Evolutionary conservation across 1,284 basidiomycete species (phyloP), one percentile per base, ranked within the genome.

Genomic region (Laetiporus sulphureus): DNA sequence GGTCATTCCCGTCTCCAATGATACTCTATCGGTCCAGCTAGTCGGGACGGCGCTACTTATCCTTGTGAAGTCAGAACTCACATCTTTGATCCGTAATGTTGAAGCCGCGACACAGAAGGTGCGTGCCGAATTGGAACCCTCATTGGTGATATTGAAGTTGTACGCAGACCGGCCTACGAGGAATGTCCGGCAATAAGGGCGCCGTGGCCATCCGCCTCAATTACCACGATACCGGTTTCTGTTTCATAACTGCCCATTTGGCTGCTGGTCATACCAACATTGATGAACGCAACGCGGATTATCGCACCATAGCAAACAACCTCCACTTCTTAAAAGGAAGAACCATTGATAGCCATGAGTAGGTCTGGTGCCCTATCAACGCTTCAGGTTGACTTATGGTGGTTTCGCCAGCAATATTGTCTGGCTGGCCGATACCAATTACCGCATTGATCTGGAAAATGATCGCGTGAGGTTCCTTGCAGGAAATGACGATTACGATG

Each of bases 181-280:
- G 96, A 12, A 92, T 99, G 78, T 92, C 91, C 4, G 96, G 96
- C 18, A 99, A 99, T 67, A 99, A 95, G 66, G 91, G 91, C 18
- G 94, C 91, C 8, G 90, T 96, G 5, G 93, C 86, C 2, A 89
- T 99, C 51, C 83, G 96, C 16, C 70, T 99, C 45, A 86, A 97
- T 32, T 87, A 91, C 52, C 77, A 86, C 54, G 92, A 96, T 58
- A 89, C 93, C 5, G 86, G 78, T 36, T 84, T 99, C 55, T 99
- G 96, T 65, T 93, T 99, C 65, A 68, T 99, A 54, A 97, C 95
- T 0, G 90, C 91, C 1, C 96, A 99, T 64, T 75, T 99, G 35
- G 93, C 96, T 12, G 94, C 96, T 5, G 96, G 96, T 3, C 92
- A 95, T 55, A 61, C 73, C 5, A 96, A 95, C 54, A 72, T 90